These are phyloP conservation scores for Pseudonitzschia multistriata DNA, from an alignment of 108 stramenopile species.

Conservation along the genomic window DNA sequence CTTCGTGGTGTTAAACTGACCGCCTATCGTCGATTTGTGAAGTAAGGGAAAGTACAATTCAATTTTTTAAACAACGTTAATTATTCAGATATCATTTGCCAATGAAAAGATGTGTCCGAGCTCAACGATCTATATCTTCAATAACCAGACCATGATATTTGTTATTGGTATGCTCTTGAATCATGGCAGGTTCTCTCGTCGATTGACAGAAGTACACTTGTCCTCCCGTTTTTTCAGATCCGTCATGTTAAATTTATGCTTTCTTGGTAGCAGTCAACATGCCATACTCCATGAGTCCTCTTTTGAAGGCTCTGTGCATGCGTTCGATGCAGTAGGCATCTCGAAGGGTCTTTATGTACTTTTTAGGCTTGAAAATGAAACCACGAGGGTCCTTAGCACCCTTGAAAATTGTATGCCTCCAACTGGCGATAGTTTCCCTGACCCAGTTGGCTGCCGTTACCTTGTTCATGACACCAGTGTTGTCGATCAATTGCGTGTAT, in stretches of 20 bases:
- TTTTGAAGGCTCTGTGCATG: slow-evolving; percentile 93
- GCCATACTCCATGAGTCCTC: slow-evolving; percentile 97
- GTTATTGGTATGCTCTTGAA: too few species aligned
- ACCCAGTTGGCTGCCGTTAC: slow-evolving; percentile 90
- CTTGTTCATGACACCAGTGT: slow-evolving; percentile 82
- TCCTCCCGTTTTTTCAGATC: not conserved
- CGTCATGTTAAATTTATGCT: not conserved
- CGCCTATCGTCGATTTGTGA: too few species aligned
- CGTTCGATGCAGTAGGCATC: slow-evolving; percentile 94
- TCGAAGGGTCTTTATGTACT: slow-evolving; percentile 82
- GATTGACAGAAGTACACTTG: too few species aligned
- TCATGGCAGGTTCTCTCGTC: too few species aligned
- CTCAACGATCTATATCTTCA: too few species aligned
- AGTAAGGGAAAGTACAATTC: too few species aligned
- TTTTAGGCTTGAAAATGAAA: slow-evolving; percentile 85
- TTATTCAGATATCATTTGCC: too few species aligned
- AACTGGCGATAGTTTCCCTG: slow-evolving; percentile 84
- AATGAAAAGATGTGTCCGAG: too few species aligned
- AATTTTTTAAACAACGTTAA: too few species aligned
- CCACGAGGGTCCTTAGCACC: slow-evolving; percentile 92
- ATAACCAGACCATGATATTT: too few species aligned
- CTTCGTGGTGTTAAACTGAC: too few species aligned
- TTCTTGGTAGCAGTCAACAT: slow-evolving; percentile 88
- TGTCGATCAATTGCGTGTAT: slow-evolving; percentile 83
- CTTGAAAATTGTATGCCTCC: slow-evolving; percentile 95